Percentiles rank a stretch among this genome's conserved stretches.
phyloP scores from a whole-genome alignment of 1,284 basidiomycete species.

The Lentinula novae-zelandiae region DNA sequence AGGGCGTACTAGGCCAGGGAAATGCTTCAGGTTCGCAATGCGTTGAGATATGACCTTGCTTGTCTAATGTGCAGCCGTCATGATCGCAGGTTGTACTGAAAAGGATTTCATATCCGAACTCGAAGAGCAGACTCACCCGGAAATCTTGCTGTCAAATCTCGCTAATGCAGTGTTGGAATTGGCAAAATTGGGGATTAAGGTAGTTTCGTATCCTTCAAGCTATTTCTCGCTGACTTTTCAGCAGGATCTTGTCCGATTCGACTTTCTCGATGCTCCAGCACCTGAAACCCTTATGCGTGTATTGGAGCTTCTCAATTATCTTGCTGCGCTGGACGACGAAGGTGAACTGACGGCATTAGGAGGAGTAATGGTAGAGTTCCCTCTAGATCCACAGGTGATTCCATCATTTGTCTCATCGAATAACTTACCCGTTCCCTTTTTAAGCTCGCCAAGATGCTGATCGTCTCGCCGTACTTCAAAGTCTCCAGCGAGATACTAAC shows the following conservation, averaged over 20 bases:
- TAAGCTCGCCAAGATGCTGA: conserved; percentile 95
- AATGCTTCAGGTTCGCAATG: conserved; percentile 68
- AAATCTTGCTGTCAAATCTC: conserved; percentile 90
- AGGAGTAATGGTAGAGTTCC: conserved; percentile 96
- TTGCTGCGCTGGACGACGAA: conserved; percentile 92
- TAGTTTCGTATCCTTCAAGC: not conserved
- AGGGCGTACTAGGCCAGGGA: conserved; percentile 92
- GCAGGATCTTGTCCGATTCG: conserved; percentile 87
- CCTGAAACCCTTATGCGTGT: conserved; percentile 99
- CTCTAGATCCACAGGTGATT: conserved; percentile 88
- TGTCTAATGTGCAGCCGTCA: not conserved
- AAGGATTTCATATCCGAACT: conserved; percentile 95
- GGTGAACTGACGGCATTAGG: conserved; percentile 89
- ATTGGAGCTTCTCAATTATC: conserved; percentile 90
- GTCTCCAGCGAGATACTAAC: conserved; percentile 96
- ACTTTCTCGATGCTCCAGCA: conserved; percentile 95
- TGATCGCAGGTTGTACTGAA: conserved; percentile 76
- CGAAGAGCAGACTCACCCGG: conserved; percentile 95
- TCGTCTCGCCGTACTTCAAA: conserved; percentile 91
- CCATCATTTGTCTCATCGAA: too few species aligned
- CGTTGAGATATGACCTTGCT: not conserved
- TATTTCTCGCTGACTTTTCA: not conserved
- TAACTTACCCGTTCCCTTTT: too few species aligned
- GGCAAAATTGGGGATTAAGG: conserved; percentile 75
- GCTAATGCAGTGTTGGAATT: conserved; percentile 94